Evolutionary conservation across 345 rosid species (phyloP).

Genomic region (Pistacia atlantica): DNA sequence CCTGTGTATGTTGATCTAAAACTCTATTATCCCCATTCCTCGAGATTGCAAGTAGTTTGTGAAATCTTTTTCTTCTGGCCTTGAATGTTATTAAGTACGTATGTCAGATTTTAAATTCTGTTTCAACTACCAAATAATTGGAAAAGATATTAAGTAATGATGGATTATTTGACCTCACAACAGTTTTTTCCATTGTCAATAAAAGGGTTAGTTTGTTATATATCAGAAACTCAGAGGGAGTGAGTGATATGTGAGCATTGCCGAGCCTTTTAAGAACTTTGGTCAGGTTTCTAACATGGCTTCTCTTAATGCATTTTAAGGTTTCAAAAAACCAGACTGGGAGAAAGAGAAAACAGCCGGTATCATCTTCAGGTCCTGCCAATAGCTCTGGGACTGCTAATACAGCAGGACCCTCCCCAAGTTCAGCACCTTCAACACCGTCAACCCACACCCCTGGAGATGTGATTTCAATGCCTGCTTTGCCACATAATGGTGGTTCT

Average conservation of each 20-base stretch:
- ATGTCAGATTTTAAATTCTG: no score
- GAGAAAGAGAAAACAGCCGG: conserved; percentile 97
- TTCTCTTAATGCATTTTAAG: conserved; percentile 49
- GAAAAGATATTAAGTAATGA: neutral
- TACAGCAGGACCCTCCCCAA: conserved; percentile 97
- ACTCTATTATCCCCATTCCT: neutral
- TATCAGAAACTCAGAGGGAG: neutral
- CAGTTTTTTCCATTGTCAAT: neutral
- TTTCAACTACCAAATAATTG: neutral
- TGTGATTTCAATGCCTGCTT: conserved; percentile 84
- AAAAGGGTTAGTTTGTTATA: neutral
- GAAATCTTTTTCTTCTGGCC: neutral
- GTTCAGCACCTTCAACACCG: conserved; percentile 99
- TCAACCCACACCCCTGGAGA: conserved; percentile 97
- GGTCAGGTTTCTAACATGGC: conserved; percentile 40
- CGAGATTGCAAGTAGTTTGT: neutral
- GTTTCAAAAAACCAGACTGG: conserved; percentile 89
- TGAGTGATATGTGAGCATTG: neutral
- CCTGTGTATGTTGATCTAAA: neutral
- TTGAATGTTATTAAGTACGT: neutral
- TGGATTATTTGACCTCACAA: neutral
- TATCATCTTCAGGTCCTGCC: conserved; percentile 98
- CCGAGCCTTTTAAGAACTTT: neutral
- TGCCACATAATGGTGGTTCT: conserved; percentile 82
- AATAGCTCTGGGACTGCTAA: conserved; percentile 99